phyloP scores from a whole-genome alignment of 129 eudicot genomes.

The Ambrosia trifida region DNA sequence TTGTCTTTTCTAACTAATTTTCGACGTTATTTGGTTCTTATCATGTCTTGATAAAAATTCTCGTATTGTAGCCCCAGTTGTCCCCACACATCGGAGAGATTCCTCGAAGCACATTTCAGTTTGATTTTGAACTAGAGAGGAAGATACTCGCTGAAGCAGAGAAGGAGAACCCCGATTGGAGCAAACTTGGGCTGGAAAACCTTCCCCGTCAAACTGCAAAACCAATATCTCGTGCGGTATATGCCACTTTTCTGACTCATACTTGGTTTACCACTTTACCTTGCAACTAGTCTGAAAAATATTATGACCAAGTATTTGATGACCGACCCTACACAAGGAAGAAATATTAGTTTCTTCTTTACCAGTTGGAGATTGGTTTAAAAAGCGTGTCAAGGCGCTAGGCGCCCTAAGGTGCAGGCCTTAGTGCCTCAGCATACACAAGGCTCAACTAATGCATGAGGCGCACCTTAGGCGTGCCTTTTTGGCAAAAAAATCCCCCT shows the following conservation, averaged over 20 bases:
- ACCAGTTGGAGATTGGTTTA: not conserved
- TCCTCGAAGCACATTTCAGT: constrained; percentile 84
- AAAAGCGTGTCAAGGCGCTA: too few relatives aligned
- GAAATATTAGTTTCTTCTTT: constrained; percentile 1
- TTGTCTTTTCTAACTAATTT: not conserved
- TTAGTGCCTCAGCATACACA: too few relatives aligned
- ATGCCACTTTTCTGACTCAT: constrained; percentile 11
- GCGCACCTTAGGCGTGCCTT: too few relatives aligned
- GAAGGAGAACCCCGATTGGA: constrained; percentile 84
- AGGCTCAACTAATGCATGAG: too few relatives aligned
- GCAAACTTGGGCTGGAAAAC: constrained; percentile 75
- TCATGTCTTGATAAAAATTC: not conserved
- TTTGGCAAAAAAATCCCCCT: too few relatives aligned
- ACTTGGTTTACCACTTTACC: not conserved
- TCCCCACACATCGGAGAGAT: constrained; percentile 79
- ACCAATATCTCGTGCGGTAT: constrained; percentile 55
- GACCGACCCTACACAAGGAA: not conserved
- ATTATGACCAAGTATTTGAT: not conserved
- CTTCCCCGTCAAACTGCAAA: constrained; percentile 61
- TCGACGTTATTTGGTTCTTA: not conserved
- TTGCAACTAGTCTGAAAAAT: not conserved
- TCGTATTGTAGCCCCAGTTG: constrained; percentile 67
- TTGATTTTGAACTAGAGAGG: constrained; percentile 86
- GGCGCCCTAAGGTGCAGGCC: too few relatives aligned
- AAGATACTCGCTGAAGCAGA: constrained; percentile 84